Evolutionary conservation across 1,284 basidiomycete genomes (phyloP).

Genomic region (Ustilago nuda): DNA sequence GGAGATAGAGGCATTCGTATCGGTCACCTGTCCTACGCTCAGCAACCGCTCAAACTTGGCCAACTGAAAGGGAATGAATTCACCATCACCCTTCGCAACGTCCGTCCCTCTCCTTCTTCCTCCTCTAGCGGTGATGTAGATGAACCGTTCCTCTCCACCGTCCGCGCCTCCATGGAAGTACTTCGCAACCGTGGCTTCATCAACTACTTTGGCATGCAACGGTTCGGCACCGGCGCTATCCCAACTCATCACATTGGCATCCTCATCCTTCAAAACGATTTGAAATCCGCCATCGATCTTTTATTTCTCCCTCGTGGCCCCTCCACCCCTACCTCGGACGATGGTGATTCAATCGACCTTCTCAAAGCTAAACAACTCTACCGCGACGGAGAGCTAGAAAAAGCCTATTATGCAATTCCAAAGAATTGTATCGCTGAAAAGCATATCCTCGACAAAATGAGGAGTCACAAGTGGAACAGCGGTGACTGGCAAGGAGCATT

Average conservation of each 20-base stretch:
- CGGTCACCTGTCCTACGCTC: constrained; percentile 86
- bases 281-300: constrained; percentile 50
- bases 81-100: constrained; percentile 88
- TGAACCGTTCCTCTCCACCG: constrained; percentile 67
- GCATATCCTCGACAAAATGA: constrained; percentile 88
- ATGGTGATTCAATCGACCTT: constrained; percentile 44
- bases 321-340: constrained; percentile 24
- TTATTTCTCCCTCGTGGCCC: constrained; percentile 46
- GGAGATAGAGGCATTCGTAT: constrained; percentile 80
- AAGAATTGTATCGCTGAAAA: constrained; percentile 90
- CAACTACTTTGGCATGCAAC: constrained; percentile 99
- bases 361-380: constrained; percentile 48
- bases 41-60: constrained; percentile 85
- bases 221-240: constrained; percentile 95
- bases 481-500: constrained; percentile 55
- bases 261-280: constrained; percentile 86
- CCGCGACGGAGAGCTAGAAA: constrained; percentile 57
- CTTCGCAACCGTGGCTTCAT: constrained; percentile 90
- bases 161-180: constrained; percentile 82
- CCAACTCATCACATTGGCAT: constrained; percentile 95
- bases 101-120: constrained; percentile 30
- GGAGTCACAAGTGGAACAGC: constrained; percentile 65
- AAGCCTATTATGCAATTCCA: constrained; percentile 87
- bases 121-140: background rate
- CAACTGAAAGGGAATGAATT: constrained; percentile 97